Evolutionary conservation across 2,329 filamentous ascomycete species (phyloP), one percentile per base, ranked within the genome.

Genomic region (Colletotrichum higginsianum): DNA sequence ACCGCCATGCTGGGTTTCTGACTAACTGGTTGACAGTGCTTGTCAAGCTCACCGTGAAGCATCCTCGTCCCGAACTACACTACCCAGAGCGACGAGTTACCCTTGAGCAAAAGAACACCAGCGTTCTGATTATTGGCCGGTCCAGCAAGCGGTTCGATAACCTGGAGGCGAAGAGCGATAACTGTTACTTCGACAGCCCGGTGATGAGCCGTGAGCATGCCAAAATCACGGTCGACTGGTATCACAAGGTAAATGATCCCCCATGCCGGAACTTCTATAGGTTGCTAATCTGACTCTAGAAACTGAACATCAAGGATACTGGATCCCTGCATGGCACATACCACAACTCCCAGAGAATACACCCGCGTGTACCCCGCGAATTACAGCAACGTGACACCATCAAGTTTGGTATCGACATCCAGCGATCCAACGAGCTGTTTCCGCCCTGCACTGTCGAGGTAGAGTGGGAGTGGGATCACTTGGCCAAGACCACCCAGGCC

Each of bases 201-300:
- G 92, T 94, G 46, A 92, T 94, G 85, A 94, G 92, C 30, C 86
- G 92, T 55, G 79, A 88, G 13, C 92, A 94, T 80, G 93, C 92
- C 18, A 80, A 87, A 53, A 77, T 92, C 5, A 74, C 77, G 18
- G 82, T 86, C 5, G 81, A 87, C 60, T 75, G 83, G 12, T 78
- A 84, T 2, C 76, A 79, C 8, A 83, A 86, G 79, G 89, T 89
- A 80, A 69, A 81, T 66, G 23, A 53, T n/a, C 30, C 26, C 35
- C 18, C 18, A 21, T 47, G 40, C 7, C 23, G 13, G n/a, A 4
- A n/a, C 35, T 18, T 30, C 12, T 18, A 21, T 35, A 12, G 15
- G 21, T 6, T 16, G 26, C 69, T 72, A 50, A 69, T 9, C n/a
- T 5, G 12, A 35, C 15, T 18, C 3, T 52, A 89, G 87, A 78